Evolutionary conservation across 805 yeast species (phyloP).

Genomic region (Cyberlindnera bimundalis): DNA sequence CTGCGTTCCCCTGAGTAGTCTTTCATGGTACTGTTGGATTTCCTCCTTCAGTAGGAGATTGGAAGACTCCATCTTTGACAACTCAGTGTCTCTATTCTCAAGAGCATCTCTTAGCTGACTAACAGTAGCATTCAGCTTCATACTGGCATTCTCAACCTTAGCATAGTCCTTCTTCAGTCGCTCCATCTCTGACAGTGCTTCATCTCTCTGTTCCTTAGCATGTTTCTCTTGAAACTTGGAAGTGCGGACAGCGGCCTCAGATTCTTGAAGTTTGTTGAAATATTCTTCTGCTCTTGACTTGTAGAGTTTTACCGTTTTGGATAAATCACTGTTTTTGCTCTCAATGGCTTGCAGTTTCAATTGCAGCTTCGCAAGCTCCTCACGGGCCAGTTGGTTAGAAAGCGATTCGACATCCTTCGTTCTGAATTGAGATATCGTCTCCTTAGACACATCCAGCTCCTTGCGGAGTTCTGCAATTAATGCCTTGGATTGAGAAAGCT

Average conservation of each 20-base stretch:
- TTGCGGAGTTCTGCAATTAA: constrained; percentile 41
- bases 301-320: constrained; percentile 55
- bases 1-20: constrained; percentile 37
- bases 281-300: constrained; percentile 73
- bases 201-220: constrained; percentile 50
- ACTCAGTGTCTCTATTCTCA: constrained; percentile 54
- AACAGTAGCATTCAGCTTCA: constrained; percentile 48
- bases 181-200: constrained; percentile 44
- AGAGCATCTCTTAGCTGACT: constrained; percentile 51
- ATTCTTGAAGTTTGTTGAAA: constrained; percentile 66
- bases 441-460: constrained; percentile 38
- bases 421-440: constrained; percentile 9
- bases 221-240: constrained; percentile 59
- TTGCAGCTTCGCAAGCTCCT: constrained; percentile 43
- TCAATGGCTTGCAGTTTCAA: constrained; percentile 55
- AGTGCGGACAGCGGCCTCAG: constrained; percentile 67
- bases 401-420: constrained; percentile 15
- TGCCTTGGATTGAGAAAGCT: constrained; percentile 38
- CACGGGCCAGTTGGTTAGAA: constrained; percentile 31
- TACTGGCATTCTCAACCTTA: constrained; percentile 48
- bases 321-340: constrained; percentile 53
- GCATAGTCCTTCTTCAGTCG: constrained; percentile 51
- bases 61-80: constrained; percentile 45
- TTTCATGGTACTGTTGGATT: constrained; percentile 46
- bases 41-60: constrained; percentile 55